These are phyloP conservation scores for Diaporthe amygdali DNA, from an alignment of 2,329 filamentous ascomycete genomes.

Conservation along the genomic window DNA sequence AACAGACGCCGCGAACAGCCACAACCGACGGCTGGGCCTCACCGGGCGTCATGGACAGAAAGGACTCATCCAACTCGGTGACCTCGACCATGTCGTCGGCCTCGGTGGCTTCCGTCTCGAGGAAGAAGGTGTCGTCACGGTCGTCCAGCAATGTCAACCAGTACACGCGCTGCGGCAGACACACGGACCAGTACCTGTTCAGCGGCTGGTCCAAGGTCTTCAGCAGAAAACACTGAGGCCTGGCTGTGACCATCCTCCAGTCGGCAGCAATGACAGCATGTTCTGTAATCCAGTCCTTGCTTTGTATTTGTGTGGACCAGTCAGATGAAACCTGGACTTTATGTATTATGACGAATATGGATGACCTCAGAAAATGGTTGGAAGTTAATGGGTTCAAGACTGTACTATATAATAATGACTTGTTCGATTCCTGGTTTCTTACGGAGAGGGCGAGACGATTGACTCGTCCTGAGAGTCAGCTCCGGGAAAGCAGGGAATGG, in stretches of 20 bases:
- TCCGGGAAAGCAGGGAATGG: background rate
- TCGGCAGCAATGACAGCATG: background rate
- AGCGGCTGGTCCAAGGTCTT: slow-evolving; percentile 48
- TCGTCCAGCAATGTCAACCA: slow-evolving; percentile 43
- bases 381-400: background rate
- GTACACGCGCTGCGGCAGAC: slow-evolving; percentile 60
- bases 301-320: background rate
- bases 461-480: background rate
- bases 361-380: background rate
- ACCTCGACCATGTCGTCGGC: slow-evolving; percentile 16
- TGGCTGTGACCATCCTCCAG: background rate
- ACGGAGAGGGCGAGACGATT: background rate
- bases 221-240: slow-evolving; percentile 36
- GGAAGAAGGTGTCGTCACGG: slow-evolving; percentile 19
- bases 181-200: slow-evolving; percentile 59
- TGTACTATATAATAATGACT: background rate
- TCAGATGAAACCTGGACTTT: background rate
- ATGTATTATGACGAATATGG: background rate
- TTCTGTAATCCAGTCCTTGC: background rate
- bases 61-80: slow-evolving; percentile 14
- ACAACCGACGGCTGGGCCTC: background rate
- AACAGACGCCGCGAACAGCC: slow-evolving; percentile 17
- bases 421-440: background rate
- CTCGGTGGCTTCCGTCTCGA: background rate
- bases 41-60: background rate